Percentiles rank a stretch among this genome's conserved stretches.
Conservation (phyloP, 768 basidiomycete species). For the Panellus pusillus region DNA sequence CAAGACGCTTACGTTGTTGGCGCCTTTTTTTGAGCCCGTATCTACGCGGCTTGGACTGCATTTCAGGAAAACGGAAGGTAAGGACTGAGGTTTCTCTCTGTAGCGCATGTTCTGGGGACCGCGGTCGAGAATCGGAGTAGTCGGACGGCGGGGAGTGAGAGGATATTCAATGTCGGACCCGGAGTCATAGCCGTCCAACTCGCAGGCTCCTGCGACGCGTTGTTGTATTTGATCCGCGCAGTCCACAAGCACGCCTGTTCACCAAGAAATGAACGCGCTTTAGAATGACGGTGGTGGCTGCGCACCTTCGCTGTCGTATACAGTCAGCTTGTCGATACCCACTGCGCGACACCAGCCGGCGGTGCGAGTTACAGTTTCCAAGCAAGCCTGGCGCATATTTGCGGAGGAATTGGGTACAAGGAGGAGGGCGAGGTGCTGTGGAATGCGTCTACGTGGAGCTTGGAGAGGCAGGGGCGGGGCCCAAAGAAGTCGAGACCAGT, state of each 20-base stretch:
- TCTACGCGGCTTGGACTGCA: constrained; percentile 3
- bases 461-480: constrained; percentile 48
- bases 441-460: constrained; percentile 55
- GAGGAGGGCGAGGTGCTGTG: constrained; percentile 66
- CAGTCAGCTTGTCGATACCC: constrained; percentile 63
- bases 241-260: constrained; percentile 40
- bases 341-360: constrained; percentile 62
- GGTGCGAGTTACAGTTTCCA: constrained; percentile 53
- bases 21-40: constrained; percentile 17
- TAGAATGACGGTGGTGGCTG: not conserved
- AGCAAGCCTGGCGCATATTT: constrained; percentile 41
- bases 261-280: constrained; percentile 1
- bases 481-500: constrained; percentile 38
- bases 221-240: constrained; percentile 43
- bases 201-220: constrained; percentile 30
- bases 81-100: constrained; percentile 22
- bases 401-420: constrained; percentile 48
- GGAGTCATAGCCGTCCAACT: constrained; percentile 25
- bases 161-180: constrained; percentile 69
- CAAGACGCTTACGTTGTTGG: constrained; percentile 4
- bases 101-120: constrained; percentile 46
- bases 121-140: constrained; percentile 61
- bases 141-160: constrained; percentile 75
- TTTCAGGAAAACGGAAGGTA: constrained; percentile 22
- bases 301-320: constrained; percentile 75